phyloP scores from a whole-genome alignment of 441 rosid species.

The Theobroma grandiflorum region DNA sequence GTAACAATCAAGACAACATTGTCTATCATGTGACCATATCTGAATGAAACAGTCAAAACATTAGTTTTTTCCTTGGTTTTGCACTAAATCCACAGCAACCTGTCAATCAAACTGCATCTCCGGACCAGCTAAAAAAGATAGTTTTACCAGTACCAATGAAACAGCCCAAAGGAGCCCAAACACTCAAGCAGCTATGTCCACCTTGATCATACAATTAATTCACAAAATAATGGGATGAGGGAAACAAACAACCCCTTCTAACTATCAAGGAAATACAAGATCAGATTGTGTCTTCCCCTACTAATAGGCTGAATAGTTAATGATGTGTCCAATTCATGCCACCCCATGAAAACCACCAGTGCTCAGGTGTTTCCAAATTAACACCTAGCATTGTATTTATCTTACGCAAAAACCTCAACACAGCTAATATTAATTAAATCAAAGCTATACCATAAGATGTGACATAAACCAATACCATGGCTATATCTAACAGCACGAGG shows the following conservation, averaged over 20 bases:
- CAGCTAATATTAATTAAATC: neutral
- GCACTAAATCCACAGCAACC: neutral
- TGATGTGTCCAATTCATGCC: neutral
- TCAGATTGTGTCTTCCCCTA: neutral
- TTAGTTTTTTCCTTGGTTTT: constrained; percentile 8
- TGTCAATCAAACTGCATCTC: neutral
- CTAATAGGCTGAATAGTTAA: neutral
- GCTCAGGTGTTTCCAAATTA: neutral
- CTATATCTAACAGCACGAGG: neutral
- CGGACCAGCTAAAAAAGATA: neutral
- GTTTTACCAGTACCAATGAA: neutral
- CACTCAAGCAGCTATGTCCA: neutral
- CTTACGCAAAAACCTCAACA: neutral
- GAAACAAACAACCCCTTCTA: neutral
- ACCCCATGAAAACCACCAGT: neutral
- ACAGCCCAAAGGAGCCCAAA: neutral
- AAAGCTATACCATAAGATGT: neutral
- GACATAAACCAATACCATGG: neutral
- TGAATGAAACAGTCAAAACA: constrained; percentile 39
- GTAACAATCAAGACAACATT: constrained; percentile 98
- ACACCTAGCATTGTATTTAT: neutral
- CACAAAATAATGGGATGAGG: neutral
- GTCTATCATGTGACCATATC: constrained; percentile 99
- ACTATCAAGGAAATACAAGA: neutral
- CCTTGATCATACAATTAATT: neutral